A percentile compares a stretch with the other conserved stretches of the same genome.
Evolutionary conservation across 2,329 filamentous ascomycete genomes (phyloP).

Genomic region (Trichoderma sp.): DNA sequence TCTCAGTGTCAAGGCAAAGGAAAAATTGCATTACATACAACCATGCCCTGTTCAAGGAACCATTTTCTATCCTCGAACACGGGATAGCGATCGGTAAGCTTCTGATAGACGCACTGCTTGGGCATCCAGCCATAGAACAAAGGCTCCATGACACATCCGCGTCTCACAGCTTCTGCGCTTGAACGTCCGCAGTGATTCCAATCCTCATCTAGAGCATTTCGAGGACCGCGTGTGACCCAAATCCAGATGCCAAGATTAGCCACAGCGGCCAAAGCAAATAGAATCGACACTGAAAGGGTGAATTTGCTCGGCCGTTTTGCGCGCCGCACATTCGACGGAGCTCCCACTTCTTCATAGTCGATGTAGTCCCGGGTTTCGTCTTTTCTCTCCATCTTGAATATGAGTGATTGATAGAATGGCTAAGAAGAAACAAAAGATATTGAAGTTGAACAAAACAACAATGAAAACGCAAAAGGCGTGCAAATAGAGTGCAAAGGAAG

Average conservation of each 20-base stretch:
- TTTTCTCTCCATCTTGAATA: neutral
- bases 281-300: neutral
- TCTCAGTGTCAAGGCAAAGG: neutral
- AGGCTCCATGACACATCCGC: constrained; percentile 6
- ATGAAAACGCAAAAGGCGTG: neutral
- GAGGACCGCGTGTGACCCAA: neutral
- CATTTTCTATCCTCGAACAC: neutral
- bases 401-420: neutral
- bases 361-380: constrained; percentile 1
- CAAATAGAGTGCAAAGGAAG: neutral
- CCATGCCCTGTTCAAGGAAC: neutral
- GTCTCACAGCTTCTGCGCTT: neutral
- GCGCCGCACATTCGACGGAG: neutral
- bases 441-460: neutral
- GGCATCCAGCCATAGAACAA: constrained; percentile 12
- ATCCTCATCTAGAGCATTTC: neutral
- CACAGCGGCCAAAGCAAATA: neutral
- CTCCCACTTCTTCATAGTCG: constrained; percentile 9
- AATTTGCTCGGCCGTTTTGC: neutral
- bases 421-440: neutral
- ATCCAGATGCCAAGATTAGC: neutral
- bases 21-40: neutral
- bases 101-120: neutral
- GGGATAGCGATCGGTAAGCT: neutral
- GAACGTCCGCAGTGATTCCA: neutral